phyloP scores from a whole-genome alignment of 1,284 basidiomycete genomes.

The Melampsora larici-populina region DNA sequence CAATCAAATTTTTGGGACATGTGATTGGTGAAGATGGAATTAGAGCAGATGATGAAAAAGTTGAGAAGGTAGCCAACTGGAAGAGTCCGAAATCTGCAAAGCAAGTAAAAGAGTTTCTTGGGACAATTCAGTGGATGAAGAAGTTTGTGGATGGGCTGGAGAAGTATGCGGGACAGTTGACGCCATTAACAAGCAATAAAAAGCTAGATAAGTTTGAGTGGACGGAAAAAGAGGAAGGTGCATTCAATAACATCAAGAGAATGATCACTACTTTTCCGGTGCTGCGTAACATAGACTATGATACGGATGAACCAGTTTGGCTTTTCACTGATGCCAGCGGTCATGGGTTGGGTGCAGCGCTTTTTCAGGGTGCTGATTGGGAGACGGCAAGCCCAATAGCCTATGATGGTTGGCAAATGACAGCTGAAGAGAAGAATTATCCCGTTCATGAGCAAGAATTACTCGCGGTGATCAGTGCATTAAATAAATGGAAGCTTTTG shows the following conservation, averaged over 20 bases:
- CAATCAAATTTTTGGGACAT: too few species aligned
- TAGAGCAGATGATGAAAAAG: too few species aligned
- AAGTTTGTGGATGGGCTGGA: too few species aligned
- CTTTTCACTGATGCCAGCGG: constrained; percentile 42
- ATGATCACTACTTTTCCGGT: too few species aligned
- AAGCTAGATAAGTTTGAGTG: too few species aligned
- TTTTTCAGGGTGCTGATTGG: constrained; percentile 34
- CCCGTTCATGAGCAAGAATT: constrained; percentile 11
- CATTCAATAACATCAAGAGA: too few species aligned
- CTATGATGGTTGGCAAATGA: neutral
- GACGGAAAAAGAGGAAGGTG: too few species aligned
- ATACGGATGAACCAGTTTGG: constrained; percentile 44
- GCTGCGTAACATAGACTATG: constrained; percentile 52
- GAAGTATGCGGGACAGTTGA: neutral
- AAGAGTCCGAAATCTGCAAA: too few species aligned
- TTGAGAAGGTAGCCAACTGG: too few species aligned
- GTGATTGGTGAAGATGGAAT: too few species aligned
- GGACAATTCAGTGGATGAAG: too few species aligned
- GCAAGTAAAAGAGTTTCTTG: too few species aligned
- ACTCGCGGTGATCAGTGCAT: constrained; percentile 43
- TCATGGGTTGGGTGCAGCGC: constrained; percentile 16
- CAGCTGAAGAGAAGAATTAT: neutral
- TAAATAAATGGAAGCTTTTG: constrained; percentile 43
- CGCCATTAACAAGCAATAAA: neutral
- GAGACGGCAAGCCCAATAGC: neutral